Evolutionary conservation across 805 yeast species (phyloP), one percentile per base, ranked within the genome.

Genomic region (Saccharomycopsis capsularis): DNA sequence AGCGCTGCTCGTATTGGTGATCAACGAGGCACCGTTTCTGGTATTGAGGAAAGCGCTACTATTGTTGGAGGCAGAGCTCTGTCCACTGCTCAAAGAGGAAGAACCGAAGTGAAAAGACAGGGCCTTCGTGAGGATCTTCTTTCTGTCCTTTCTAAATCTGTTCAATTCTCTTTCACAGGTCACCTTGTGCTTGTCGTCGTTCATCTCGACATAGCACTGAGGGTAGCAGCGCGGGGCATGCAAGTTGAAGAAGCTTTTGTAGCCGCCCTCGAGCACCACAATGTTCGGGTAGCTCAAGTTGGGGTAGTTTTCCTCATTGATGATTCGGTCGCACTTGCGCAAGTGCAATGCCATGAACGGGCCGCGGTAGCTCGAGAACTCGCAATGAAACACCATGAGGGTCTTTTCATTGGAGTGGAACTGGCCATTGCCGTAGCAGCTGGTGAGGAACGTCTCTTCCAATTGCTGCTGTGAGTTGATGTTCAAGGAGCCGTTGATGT

Each of bases 331-430:
- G 57, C 85, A 76, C 52, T 82, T 82, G 53, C 99, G 71, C 49
- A 93, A 72, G 62, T 88, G 89, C 47, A 80, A 71, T 1, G 98
- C 98, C 84, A 93, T 79, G 42, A 83, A 69, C 3, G 99, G 99
- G n/a, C 98, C 96, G 51, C 99, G 73, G 61, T 83, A 87, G 4
- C 95, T 79, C 35, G 95, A 83, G 63, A 88, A 91, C 66, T 93
- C 99, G 67, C 99, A 93, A 65, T 93, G 97, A 69, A 93, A 91
- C 9, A 93, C 73, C 4, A 91, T 63, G 48, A 93, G 67, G 19
- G 70, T 71, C 18, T 68, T 71, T 37, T 57, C 60, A 21, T 57
- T 56, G 44, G 43, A 41, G 11, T 37, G 16, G 16, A 42, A 18
- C n/a, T 16, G 19, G 11, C 7, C 19, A 18, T 25, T 30, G 42